Evolutionary conservation across 179 eudicot species (phyloP).

Genomic region (Heliamphora pulchella): DNA sequence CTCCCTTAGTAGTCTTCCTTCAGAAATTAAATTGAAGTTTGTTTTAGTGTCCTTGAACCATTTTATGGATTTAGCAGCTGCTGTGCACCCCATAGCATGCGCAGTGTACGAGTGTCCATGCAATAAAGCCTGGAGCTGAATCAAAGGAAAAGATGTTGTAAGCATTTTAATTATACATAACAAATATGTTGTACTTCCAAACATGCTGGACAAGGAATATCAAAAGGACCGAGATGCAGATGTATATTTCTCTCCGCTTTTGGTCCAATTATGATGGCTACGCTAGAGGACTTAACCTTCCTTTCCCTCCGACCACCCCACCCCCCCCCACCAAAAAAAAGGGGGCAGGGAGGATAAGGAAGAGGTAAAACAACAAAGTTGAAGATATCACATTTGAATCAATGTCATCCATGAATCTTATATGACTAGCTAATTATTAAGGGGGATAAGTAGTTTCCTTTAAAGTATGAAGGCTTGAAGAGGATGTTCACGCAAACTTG

Average conservation of each 20-base stretch:
- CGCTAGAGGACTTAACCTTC: not conserved
- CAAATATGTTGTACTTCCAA: not conserved
- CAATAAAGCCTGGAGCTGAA: constrained; percentile 78
- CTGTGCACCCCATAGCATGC: constrained; percentile 92
- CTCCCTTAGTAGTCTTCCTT: constrained; percentile 59
- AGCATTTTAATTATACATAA: not conserved
- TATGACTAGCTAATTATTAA: no score
- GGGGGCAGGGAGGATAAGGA: no score
- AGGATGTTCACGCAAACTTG: not conserved
- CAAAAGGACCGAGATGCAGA: not conserved
- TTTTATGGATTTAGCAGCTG: constrained; percentile 70
- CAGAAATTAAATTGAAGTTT: constrained; percentile 55
- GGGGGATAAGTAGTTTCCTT: not conserved
- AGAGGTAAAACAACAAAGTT: no score
- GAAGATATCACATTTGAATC: no score
- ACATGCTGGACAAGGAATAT: not conserved
- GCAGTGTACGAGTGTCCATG: constrained; percentile 97
- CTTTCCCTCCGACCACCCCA: no score
- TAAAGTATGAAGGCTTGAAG: no score
- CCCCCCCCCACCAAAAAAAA: not conserved
- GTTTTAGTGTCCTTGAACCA: constrained; percentile 75
- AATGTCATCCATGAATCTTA: no score
- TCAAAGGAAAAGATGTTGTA: constrained; percentile 12
- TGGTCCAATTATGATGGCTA: not conserved
- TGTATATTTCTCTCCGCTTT: not conserved